Evolutionary conservation across 139 green algal species (phyloP).

Genomic region (Closterium sp.): DNA sequence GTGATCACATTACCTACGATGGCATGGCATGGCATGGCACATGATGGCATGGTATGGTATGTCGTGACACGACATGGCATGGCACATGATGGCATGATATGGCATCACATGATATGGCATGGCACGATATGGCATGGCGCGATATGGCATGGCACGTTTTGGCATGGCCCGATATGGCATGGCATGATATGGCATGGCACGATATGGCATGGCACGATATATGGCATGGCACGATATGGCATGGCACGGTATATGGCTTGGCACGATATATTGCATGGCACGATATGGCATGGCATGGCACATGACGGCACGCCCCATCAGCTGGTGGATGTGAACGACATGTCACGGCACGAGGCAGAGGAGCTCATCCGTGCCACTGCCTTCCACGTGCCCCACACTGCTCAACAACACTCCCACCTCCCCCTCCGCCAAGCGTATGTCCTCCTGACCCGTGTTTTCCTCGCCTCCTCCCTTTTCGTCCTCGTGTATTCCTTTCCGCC

Average conservation of each 20-base stretch:
- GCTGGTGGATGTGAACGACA: slow-evolving; percentile 45
- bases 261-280: not conserved
- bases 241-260: not conserved
- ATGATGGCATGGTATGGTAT: too few species aligned
- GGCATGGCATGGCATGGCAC: too few species aligned
- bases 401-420: not conserved
- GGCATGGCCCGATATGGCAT: not conserved
- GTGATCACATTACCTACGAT: too few species aligned
- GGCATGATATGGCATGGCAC: not conserved
- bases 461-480: too few species aligned
- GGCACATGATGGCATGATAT: too few species aligned
- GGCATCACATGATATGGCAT: too few species aligned
- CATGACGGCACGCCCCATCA: not conserved
- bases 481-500: too few species aligned
- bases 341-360: slow-evolving; percentile 43
- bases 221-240: too few species aligned
- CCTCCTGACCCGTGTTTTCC: not conserved
- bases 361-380: slow-evolving; percentile 43
- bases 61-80: too few species aligned
- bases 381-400: not conserved
- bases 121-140: too few species aligned
- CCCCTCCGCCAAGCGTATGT: not conserved
- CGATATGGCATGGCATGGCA: not conserved
- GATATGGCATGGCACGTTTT: too few species aligned
- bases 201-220: too few species aligned